These are phyloP conservation scores for Cephaloascus albidus DNA, from an alignment of 805 yeast species.

Conservation along the genomic window DNA sequence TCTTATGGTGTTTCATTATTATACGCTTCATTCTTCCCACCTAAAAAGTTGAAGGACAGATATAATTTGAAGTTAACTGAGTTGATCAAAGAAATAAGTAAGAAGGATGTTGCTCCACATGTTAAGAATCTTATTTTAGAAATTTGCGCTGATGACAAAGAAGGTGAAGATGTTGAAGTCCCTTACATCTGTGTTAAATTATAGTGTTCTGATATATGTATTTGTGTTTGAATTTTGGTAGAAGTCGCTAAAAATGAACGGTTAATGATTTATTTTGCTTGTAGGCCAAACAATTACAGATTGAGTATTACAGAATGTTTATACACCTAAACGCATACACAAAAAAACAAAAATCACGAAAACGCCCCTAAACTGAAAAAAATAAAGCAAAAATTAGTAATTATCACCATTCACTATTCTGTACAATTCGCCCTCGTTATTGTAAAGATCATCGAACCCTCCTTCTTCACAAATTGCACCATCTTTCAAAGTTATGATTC, in stretches of 20 bases:
- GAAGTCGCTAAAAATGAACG: too few relatives aligned
- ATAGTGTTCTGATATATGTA: too few relatives aligned
- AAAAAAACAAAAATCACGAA: too few relatives aligned
- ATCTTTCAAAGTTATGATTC: constrained; percentile 34
- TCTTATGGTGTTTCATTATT: constrained; percentile 84
- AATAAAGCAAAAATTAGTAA: too few relatives aligned
- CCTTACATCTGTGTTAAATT: constrained; percentile 67
- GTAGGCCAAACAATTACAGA: too few relatives aligned
- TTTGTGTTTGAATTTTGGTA: too few relatives aligned
- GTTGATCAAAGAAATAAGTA: constrained; percentile 75
- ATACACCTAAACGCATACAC: too few relatives aligned
- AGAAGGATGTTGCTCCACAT: constrained; percentile 69
- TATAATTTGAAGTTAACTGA: constrained; percentile 57
- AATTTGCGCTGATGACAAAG: constrained; percentile 83
- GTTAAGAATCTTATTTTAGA: constrained; percentile 77
- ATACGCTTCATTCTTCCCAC: constrained; percentile 91
- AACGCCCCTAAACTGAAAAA: too few relatives aligned
- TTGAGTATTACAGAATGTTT: too few relatives aligned
- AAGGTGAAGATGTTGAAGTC: constrained; percentile 93
- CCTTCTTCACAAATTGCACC: constrained; percentile 45
- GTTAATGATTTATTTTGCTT: too few relatives aligned
- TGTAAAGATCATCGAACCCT: constrained; percentile 14
- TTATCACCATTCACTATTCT: constrained; percentile 3
- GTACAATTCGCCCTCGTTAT: constrained; percentile 14
- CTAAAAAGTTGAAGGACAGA: constrained; percentile 80